A percentile compares a stretch with the other conserved stretches of the same genome.
These are phyloP conservation scores for Eucommia ulmoides DNA, from an alignment of 257 asterid genomes.

Conservation along the genomic window DNA sequence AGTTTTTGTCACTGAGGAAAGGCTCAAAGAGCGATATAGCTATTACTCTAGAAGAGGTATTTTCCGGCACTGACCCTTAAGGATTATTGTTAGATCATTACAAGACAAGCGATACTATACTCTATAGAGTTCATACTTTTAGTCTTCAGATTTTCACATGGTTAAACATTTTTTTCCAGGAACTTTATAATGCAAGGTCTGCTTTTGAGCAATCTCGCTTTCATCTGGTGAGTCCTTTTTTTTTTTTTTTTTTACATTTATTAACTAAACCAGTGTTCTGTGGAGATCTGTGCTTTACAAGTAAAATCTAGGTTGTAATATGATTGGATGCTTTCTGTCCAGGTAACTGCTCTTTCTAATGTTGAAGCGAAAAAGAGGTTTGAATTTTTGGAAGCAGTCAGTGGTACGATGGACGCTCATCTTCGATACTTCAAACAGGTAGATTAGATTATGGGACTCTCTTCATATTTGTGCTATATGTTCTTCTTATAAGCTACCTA, in stretches of 20 bases:
- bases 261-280: too few species aligned
- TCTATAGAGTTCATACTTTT: too few species aligned
- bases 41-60: slow-evolving; percentile 76
- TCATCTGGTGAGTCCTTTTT: slow-evolving; percentile 45
- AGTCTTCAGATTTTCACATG: too few species aligned
- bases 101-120: too few species aligned
- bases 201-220: slow-evolving; percentile 96
- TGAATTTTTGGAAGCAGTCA: slow-evolving; percentile 95
- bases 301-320: too few species aligned
- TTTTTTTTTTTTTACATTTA: too few species aligned
- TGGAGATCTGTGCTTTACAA: too few species aligned
- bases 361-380: slow-evolving; percentile 97
- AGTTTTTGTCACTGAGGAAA: slow-evolving; percentile 83
- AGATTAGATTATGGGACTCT: too few species aligned
- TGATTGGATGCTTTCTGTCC: too few species aligned
- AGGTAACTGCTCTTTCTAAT: slow-evolving; percentile 86
- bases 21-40: slow-evolving; percentile 89
- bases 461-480: background rate
- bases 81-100: too few species aligned
- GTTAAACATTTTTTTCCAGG: too few species aligned
- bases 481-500: slow-evolving; percentile 11
- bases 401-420: slow-evolving; percentile 98
- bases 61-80: background rate
- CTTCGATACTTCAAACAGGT: slow-evolving; percentile 99
- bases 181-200: slow-evolving; percentile 86